A percentile compares a stretch with the other conserved stretches of the same genome.
Conservation (phyloP, 768 basidiomycete genomes). For the Leucocoprinus sp. region DNA sequence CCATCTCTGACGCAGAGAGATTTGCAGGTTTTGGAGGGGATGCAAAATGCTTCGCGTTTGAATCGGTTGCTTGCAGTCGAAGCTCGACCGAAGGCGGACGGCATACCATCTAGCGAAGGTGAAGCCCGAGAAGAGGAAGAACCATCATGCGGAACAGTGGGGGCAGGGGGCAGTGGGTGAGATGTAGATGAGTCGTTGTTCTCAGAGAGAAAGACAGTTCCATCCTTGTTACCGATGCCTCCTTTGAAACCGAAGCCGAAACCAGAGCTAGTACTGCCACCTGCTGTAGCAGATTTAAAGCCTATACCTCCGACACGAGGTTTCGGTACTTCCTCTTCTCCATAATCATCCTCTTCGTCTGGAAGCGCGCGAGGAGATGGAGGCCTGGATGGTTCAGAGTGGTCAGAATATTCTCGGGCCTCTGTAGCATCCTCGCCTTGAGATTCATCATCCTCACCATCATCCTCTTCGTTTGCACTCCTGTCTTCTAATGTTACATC, state of each 20-base stretch:
- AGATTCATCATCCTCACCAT: conserved; percentile 26
- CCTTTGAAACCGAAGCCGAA: conserved; percentile 21
- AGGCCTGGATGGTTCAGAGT: conserved; percentile 43
- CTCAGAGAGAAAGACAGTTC: conserved; percentile 10
- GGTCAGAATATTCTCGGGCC: conserved; percentile 33
- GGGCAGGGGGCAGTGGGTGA: conserved; percentile 1
- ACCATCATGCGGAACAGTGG: neutral
- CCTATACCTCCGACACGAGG: conserved; percentile 42
- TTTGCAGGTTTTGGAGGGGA: conserved; percentile 41
- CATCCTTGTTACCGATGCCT: conserved; percentile 5
- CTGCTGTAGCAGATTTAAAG: conserved; percentile 15
- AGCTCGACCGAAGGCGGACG: conserved; percentile 33
- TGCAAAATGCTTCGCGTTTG: conserved; percentile 37
- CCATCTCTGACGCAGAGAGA: conserved; percentile 56
- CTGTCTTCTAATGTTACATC: conserved; percentile 28
- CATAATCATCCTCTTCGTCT: conserved; percentile 41
- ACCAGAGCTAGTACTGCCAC: conserved; percentile 11
- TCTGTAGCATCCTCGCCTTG: conserved; percentile 28
- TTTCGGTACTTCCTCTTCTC: conserved; percentile 30
- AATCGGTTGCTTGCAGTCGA: conserved; percentile 27
- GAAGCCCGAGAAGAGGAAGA: conserved; percentile 3
- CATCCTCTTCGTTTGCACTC: conserved; percentile 17
- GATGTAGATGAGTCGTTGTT: conserved; percentile 11
- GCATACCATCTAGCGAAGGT: conserved; percentile 20
- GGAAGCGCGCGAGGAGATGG: conserved; percentile 49